Percentiles rank a stretch among this genome's conserved stretches.
Evolutionary conservation across 306 rosid species (phyloP).

Genomic region (Vicia villosa): DNA sequence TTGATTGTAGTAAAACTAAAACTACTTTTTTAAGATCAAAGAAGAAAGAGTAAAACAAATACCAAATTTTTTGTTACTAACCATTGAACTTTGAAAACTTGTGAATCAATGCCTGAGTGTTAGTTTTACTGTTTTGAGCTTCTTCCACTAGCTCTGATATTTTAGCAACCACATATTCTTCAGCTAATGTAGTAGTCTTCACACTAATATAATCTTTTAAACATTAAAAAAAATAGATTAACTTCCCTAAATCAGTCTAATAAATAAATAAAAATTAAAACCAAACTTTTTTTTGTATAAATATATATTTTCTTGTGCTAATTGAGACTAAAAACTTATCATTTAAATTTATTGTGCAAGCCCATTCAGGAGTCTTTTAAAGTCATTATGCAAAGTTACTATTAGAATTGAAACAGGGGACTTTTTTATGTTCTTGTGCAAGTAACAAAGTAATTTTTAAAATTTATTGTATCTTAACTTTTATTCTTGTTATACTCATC

Average conservation of each 20-base stretch:
- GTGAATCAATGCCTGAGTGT: constrained; percentile 75
- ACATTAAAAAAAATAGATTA: constrained; percentile 26
- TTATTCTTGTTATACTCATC: too few relatives aligned
- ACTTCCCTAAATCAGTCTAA: constrained; percentile 9
- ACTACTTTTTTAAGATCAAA: too few relatives aligned
- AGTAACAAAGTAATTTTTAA: too few relatives aligned
- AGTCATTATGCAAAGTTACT: too few relatives aligned
- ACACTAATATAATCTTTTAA: constrained; percentile 74
- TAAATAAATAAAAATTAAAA: not conserved
- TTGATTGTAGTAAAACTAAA: too few relatives aligned
- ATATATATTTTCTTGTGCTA: not conserved
- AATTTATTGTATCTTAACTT: too few relatives aligned
- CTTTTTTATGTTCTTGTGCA: too few relatives aligned
- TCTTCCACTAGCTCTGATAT: constrained; percentile 97
- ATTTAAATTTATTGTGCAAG: constrained; percentile 85
- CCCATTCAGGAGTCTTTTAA: constrained; percentile 75
- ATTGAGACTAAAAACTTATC: constrained; percentile 43
- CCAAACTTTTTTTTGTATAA: too few relatives aligned
- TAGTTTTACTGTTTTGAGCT: constrained; percentile 85
- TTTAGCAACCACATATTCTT: constrained; percentile 92
- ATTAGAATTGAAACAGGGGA: too few relatives aligned
- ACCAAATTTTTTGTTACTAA: constrained; percentile 33
- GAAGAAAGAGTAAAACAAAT: not conserved
- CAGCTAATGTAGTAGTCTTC: constrained; percentile 80
- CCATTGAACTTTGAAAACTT: constrained; percentile 81